A percentile compares a stretch with the other conserved stretches of the same genome.
Conservation (phyloP, 2,329 filamentous ascomycete genomes). For the Pezicula radicicola region DNA sequence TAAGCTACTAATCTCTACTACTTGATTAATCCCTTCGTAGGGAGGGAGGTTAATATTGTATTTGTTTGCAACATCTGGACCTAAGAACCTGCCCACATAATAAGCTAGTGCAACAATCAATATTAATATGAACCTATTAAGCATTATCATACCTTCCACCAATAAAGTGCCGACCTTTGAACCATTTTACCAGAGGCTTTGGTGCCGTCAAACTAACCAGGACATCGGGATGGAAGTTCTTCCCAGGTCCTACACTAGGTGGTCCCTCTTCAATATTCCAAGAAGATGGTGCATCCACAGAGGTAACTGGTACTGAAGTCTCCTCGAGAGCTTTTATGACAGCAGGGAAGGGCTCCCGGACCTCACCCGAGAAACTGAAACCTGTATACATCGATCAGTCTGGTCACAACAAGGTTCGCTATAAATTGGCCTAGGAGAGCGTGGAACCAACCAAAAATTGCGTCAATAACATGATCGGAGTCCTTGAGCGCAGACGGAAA, state of each 20-base stretch:
- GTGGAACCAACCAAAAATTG: constrained; percentile 75
- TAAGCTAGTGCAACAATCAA: constrained; percentile 7
- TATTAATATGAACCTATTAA: not conserved
- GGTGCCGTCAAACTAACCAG: constrained; percentile 90
- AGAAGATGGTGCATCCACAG: constrained; percentile 89
- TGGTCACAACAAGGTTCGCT: not conserved
- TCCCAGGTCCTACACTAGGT: constrained; percentile 71
- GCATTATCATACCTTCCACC: constrained; percentile 65
- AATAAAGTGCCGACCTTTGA: constrained; percentile 85
- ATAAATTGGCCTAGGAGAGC: not conserved
- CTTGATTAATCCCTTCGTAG: constrained; percentile 85
- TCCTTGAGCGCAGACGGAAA: constrained; percentile 64
- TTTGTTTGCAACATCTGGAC: constrained; percentile 73
- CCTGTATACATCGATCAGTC: constrained; percentile 41
- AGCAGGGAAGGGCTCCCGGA: constrained; percentile 85
- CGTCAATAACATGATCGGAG: constrained; percentile 82
- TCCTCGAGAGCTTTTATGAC: constrained; percentile 77
- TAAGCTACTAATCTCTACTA: constrained; percentile 67
- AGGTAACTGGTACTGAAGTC: constrained; percentile 73
- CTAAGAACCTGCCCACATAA: constrained; percentile 63
- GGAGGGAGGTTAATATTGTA: constrained; percentile 80
- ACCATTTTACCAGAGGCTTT: constrained; percentile 83
- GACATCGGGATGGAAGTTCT: constrained; percentile 74
- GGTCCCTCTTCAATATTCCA: constrained; percentile 92
- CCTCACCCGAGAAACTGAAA: constrained; percentile 88